These are phyloP conservation scores for Pinus taeda DNA, from an alignment of 75 land plant genomes.

Conservation along the genomic window DNA sequence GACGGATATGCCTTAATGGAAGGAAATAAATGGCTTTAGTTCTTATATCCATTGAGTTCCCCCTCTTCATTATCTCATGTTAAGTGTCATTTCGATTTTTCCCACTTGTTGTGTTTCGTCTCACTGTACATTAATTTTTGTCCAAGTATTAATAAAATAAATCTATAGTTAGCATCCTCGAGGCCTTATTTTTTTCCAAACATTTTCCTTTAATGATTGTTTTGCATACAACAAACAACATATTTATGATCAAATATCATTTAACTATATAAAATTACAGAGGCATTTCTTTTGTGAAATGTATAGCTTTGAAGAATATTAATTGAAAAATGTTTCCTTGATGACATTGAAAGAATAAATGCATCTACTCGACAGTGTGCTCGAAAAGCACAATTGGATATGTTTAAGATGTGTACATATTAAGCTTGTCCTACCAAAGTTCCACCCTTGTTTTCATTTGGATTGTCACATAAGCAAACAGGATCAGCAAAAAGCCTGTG, in stretches of 20 bases:
- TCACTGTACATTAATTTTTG: too few species aligned
- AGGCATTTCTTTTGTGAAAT: conserved; percentile 1
- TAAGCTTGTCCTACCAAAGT: conserved; percentile 4
- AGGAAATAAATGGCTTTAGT: too few species aligned
- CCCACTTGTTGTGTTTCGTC: too few species aligned
- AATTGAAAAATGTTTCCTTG: neutral
- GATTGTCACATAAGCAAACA: conserved; percentile 5
- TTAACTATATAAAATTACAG: neutral
- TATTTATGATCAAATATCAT: neutral
- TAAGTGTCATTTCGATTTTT: too few species aligned
- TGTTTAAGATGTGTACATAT: neutral
- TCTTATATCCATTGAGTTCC: too few species aligned
- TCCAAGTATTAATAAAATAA: too few species aligned
- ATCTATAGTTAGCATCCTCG: too few species aligned
- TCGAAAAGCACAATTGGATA: neutral
- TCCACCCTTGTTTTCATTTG: neutral
- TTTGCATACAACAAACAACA: too few species aligned
- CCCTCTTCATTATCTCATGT: too few species aligned
- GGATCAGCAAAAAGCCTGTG: conserved; percentile 28
- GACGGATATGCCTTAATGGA: too few species aligned
- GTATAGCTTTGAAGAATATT: neutral
- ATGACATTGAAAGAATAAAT: neutral
- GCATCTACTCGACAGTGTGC: neutral
- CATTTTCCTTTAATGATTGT: too few species aligned
- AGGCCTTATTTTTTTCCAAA: too few species aligned